Evolutionary conservation across 1,139 yeast genomes (phyloP), one percentile per base, ranked within the genome.

Genomic region (Protomyces pachydermus): DNA sequence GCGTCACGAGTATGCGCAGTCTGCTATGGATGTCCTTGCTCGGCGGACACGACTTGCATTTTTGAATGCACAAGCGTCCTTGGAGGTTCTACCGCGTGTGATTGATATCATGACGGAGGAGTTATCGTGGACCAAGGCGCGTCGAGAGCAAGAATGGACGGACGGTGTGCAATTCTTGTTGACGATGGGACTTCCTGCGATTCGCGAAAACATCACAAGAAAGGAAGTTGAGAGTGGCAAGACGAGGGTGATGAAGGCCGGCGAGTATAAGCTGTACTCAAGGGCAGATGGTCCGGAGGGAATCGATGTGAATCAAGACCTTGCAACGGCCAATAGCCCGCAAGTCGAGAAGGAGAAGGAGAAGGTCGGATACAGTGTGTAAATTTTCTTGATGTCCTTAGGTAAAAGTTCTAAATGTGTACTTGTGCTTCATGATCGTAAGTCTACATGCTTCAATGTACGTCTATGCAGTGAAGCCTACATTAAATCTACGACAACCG

Each of bases 11-110:
- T 90, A 90, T 74, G 85, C 91, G 57, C 82, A 95, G 77, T 88
- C 93, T 12, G 95, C 97, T 60, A 78, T 87, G 66, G 98, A 91
- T 76, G 91, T 91, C 81, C 81, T 91, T 69, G 91, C 96, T 65
- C 87, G 98, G 80, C 87, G 98, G 80, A 87, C 95, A 65, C 85
- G 98, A 77, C 84, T 90, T 74, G 97, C 97, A 1, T 91, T 91
- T 79, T 80, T 91, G 74, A 91, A 91, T 77, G 90, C 95, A 56
- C 84, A 85, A 75, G 93, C 88, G 70, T 96, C 98, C 35, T 78
- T 85, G 69, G 81, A 78, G 66, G 89, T 95, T 12, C 85, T 91
- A 64, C 96, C 91, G 68, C 87, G 87, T 67, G 96, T 91, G 55
- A 91, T 89, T 65, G 88, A 87, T 71, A 81, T 90, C 68, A 88